A percentile compares a stretch with the other conserved stretches of the same genome.
phyloP scores from a whole-genome alignment of 805 yeast genomes.

The Candida andamanensis region DNA sequence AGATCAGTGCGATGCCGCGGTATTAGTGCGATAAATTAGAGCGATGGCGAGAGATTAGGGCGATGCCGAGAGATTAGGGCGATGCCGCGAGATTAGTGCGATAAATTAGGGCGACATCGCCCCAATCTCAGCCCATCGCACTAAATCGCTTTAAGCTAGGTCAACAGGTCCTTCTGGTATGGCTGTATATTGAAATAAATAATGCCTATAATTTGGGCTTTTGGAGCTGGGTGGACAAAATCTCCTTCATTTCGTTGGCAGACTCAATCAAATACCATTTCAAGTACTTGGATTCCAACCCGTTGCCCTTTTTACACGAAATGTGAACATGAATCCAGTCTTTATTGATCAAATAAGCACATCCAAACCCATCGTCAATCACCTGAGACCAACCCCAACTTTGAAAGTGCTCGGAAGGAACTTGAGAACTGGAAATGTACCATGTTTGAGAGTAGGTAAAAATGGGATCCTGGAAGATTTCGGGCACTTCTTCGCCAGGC shows the following conservation, averaged over 20 bases:
- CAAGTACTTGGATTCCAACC: constrained; percentile 53
- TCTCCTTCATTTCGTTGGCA: constrained; percentile 74
- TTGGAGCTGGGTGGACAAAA: constrained; percentile 42
- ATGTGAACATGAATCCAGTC: constrained; percentile 84
- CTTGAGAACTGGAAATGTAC: constrained; percentile 85
- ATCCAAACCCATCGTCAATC: constrained; percentile 86
- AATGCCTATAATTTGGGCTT: constrained; percentile 38
- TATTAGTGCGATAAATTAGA: too few species aligned
- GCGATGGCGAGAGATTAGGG: too few species aligned
- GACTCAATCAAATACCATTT: constrained; percentile 67
- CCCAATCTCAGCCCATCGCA: too few species aligned
- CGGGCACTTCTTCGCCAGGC: constrained; percentile 58
- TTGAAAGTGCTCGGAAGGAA: constrained; percentile 73
- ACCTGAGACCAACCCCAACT: constrained; percentile 98
- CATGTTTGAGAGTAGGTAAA: constrained; percentile 75
- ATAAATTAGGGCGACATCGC: too few species aligned
- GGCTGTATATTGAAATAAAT: too few species aligned
- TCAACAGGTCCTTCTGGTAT: too few species aligned
- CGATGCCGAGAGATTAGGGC: background rate
- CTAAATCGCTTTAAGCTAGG: too few species aligned
- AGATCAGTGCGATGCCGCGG: too few species aligned
- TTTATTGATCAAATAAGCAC: constrained; percentile 87
- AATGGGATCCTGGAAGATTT: constrained; percentile 68
- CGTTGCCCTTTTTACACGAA: constrained; percentile 61
- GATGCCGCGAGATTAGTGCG: background rate